Percentiles rank a stretch among this genome's conserved stretches.
Conservation (phyloP, 2,329 filamentous ascomycete genomes). For the Fusarium paranaense region DNA sequence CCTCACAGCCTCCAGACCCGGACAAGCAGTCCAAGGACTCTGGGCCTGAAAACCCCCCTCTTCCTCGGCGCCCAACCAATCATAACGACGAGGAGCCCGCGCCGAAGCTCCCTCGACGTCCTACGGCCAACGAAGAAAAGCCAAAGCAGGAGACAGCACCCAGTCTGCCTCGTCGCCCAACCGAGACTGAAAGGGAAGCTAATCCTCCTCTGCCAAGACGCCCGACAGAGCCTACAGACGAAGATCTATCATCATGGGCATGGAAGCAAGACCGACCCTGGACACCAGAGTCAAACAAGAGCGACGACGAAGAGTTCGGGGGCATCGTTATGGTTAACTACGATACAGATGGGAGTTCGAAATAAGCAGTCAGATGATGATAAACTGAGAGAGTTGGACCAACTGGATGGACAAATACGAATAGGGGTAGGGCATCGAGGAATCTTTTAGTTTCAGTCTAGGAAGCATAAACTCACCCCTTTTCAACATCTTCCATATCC, state of each 20-base stretch:
- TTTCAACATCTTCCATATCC: neutral
- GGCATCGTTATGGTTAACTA: constrained; percentile 55
- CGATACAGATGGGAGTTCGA: constrained; percentile 40
- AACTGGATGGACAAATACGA: neutral
- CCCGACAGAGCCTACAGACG: constrained; percentile 16
- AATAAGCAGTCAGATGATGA: neutral
- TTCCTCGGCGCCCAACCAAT: constrained; percentile 21
- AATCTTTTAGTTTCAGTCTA: neutral
- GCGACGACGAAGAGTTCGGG: constrained; percentile 51
- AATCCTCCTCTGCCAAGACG: constrained; percentile 35
- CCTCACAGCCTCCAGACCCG: constrained; percentile 25
- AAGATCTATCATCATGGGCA: neutral
- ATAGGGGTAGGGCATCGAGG: neutral
- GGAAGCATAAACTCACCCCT: neutral
- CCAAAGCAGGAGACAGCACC: constrained; percentile 15
- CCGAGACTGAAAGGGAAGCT: constrained; percentile 10
- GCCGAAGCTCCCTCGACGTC: constrained; percentile 24
- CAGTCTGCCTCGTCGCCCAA: constrained; percentile 27
- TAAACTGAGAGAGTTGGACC: neutral
- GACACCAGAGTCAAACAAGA: constrained; percentile 42
- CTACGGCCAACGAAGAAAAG: constrained; percentile 9
- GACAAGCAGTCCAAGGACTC: neutral
- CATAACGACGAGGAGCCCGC: constrained; percentile 6
- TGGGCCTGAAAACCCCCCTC: constrained; percentile 21
- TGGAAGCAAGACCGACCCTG: constrained; percentile 32